A percentile compares a stretch with the other conserved stretches of the same genome.
phyloP scores from a whole-genome alignment of 1,284 basidiomycete species.

The Baeospora myosura region DNA sequence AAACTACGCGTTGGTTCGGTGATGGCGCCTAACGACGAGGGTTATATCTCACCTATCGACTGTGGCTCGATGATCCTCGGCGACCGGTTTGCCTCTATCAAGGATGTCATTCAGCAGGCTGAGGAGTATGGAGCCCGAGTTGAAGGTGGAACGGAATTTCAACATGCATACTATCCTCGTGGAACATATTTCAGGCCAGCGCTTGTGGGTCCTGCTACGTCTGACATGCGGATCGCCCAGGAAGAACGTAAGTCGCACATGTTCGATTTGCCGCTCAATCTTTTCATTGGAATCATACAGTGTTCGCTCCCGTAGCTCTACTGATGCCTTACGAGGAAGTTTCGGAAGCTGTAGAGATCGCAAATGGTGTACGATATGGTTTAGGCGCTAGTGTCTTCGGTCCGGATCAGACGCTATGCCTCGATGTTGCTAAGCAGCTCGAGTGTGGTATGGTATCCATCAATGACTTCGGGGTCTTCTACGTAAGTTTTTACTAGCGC shows the following conservation, averaged over 20 bases:
- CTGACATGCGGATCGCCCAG: constrained; percentile 69
- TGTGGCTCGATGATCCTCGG: constrained; percentile 77
- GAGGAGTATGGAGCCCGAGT: constrained; percentile 66
- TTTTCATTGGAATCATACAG: constrained; percentile 32
- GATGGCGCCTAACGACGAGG: constrained; percentile 52
- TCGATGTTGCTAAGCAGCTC: constrained; percentile 70
- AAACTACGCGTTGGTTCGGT: constrained; percentile 70
- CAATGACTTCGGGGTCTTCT: constrained; percentile 92
- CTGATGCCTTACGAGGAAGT: constrained; percentile 77
- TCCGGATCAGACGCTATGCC: constrained; percentile 65
- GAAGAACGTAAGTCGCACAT: constrained; percentile 58
- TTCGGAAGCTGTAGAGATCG: constrained; percentile 78
- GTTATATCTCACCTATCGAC: constrained; percentile 66
- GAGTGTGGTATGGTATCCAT: constrained; percentile 96
- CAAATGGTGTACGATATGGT: constrained; percentile 83
- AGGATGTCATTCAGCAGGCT: constrained; percentile 67
- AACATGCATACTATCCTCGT: constrained; percentile 58
- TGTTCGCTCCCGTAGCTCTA: constrained; percentile 85
- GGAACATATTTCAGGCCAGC: constrained; percentile 86
- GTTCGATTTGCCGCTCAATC: background rate
- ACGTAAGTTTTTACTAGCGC: constrained; percentile 44
- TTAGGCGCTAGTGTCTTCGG: constrained; percentile 97
- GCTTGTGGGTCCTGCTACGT: constrained; percentile 76
- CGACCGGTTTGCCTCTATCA: constrained; percentile 63
- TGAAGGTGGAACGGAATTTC: constrained; percentile 55